Evolutionary conservation across 2,329 filamentous ascomycete species (phyloP), one percentile per base, ranked within the genome.

Genomic region (Alternaria postmessia): DNA sequence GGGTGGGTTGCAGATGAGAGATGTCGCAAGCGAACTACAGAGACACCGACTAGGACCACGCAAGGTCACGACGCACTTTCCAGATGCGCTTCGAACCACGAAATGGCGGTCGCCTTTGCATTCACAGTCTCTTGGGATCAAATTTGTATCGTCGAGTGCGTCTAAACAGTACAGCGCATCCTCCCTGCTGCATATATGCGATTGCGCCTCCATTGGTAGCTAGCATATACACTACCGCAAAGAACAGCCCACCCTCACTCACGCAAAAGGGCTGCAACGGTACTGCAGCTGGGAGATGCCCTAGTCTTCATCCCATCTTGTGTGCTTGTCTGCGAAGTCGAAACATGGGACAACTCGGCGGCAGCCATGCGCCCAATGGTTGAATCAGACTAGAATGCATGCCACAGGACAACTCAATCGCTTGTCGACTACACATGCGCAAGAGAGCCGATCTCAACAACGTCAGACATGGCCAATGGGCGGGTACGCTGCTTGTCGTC

Each of bases 321-420:
- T 63, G 64, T 62, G 68, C 69, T 62, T 70, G 65, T 63, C 66
- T 63, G 54, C 68, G 64, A 69, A 57, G 63, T 69, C 69, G 69
- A 71, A 73, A 74, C 75, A 69, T 66, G 61, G 62, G 63, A 69
- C 66, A 67, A 60, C 58, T 66, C 62, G 70, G 71, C 69, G 68
- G 64, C 72, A 72, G 62, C 66, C 72, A 71, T 69, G 69, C 68
- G 67, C 69, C 75, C 72, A 72, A 74, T 72, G 53, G 67, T 57
- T 51, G 63, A 63, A 51, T 48, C 41, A 53, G 63, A 54, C 62
- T 66, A 68, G 54, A 67, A 69, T 70, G 66, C 70, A 72, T 71
- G 66, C 62, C 65, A 65, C 66, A 61, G 43, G 65, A 67, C 66
- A 69, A 66, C 65, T 67, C 70, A 63, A 59, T 61, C 54, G 54